Evolutionary conservation across 306 rosid species (phyloP).

Genomic region (Malus asiatica): DNA sequence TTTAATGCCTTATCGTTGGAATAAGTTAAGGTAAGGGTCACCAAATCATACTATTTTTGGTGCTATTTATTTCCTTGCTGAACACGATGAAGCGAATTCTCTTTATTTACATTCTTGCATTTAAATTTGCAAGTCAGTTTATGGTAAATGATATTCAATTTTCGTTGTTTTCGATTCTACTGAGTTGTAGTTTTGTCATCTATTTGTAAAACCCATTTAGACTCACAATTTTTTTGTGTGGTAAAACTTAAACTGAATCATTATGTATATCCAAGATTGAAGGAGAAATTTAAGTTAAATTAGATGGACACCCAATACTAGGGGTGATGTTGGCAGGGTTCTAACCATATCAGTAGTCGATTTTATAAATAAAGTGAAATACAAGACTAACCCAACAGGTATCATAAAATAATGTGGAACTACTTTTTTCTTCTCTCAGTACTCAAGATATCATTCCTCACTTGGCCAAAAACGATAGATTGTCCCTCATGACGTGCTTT

Average conservation of each 20-base stretch:
- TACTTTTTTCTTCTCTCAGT: neutral
- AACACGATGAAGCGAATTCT: neutral
- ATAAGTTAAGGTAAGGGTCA: slow-evolving; percentile 60
- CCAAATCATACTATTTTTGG: neutral
- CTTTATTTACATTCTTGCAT: neutral
- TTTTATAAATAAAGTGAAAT: neutral
- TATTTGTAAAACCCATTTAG: neutral
- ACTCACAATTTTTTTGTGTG: neutral
- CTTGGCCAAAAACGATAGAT: neutral
- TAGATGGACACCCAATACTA: neutral
- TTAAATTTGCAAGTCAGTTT: neutral
- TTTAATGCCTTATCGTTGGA: slow-evolving; percentile 69
- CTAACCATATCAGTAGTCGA: neutral
- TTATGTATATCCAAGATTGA: neutral
- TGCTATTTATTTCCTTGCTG: neutral
- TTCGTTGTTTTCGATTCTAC: neutral
- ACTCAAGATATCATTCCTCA: neutral
- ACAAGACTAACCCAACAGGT: neutral
- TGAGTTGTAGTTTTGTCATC: neutral
- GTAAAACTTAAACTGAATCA: neutral
- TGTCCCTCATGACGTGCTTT: neutral
- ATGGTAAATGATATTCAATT: neutral
- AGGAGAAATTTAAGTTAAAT: neutral
- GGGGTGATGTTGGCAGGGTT: neutral
- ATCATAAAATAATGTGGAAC: neutral